phyloP scores from a whole-genome alignment of 768 basidiomycete species.

The Boletales sp. region DNA sequence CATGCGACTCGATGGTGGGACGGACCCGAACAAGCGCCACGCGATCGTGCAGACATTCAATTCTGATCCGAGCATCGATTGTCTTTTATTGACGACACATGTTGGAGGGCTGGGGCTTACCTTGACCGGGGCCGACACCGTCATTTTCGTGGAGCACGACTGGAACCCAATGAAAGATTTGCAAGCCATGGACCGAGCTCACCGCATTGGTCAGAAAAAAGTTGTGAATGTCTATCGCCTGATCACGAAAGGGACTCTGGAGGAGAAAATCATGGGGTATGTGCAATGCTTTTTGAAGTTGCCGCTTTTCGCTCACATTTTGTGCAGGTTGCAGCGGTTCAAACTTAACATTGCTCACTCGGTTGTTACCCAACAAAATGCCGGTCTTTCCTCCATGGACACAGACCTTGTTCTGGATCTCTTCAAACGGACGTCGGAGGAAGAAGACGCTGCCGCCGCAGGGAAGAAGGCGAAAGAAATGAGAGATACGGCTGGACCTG shows the following conservation, averaged over 20 bases:
- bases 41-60: slow-evolving; percentile 99
- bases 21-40: slow-evolving; percentile 91
- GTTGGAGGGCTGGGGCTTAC: slow-evolving; percentile 96
- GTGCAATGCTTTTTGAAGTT: slow-evolving; percentile 21
- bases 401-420: slow-evolving; percentile 95
- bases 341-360: slow-evolving; percentile 98
- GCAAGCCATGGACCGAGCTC: slow-evolving; percentile 99
- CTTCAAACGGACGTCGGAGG: slow-evolving; percentile 73
- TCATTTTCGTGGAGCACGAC: slow-evolving; percentile 99
- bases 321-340: slow-evolving; percentile 86
- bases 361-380: slow-evolving; percentile 95
- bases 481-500: slow-evolving; percentile 52
- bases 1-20: slow-evolving; percentile 95
- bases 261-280: slow-evolving; percentile 99
- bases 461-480: slow-evolving; percentile 52
- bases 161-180: slow-evolving; percentile 99
- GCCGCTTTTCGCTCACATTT: slow-evolving; percentile 4
- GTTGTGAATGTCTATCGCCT: slow-evolving; percentile 98
- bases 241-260: slow-evolving; percentile 93
- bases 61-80: slow-evolving; percentile 94
- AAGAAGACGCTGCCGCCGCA: slow-evolving; percentile 63
- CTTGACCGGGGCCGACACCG: slow-evolving; percentile 96
- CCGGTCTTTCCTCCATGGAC: slow-evolving; percentile 92
- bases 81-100: slow-evolving; percentile 90
- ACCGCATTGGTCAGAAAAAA: slow-evolving; percentile 97